Percentiles rank a stretch among this genome's conserved stretches.
Conservation (phyloP, 2,329 filamentous ascomycete genomes). For the Ascochyta lentis region DNA sequence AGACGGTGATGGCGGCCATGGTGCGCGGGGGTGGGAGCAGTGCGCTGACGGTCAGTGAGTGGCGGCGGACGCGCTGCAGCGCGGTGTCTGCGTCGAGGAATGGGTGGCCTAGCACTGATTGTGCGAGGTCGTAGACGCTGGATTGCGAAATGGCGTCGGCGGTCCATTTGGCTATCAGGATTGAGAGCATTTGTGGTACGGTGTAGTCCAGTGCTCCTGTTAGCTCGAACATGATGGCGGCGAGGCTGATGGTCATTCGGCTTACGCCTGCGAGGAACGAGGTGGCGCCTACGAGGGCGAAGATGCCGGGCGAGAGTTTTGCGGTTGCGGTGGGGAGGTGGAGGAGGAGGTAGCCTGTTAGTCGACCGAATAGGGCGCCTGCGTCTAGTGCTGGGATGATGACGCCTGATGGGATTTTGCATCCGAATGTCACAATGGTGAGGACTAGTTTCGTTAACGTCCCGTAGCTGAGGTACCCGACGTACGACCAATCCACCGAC, state of each 20-base stretch:
- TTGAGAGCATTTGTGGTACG: slow-evolving; percentile 65
- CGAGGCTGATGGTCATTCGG: slow-evolving; percentile 65
- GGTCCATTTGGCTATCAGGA: slow-evolving; percentile 65
- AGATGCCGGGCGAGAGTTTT: slow-evolving; percentile 60
- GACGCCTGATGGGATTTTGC: slow-evolving; percentile 66
- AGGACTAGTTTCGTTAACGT: slow-evolving; percentile 62
- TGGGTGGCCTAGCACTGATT: slow-evolving; percentile 64
- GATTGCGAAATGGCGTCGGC: slow-evolving; percentile 62
- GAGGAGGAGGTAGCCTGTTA: slow-evolving; percentile 56
- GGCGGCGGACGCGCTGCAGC: slow-evolving; percentile 51
- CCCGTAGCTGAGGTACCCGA: slow-evolving; percentile 61
- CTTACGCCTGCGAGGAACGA: slow-evolving; percentile 66
- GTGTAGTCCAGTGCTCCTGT: slow-evolving; percentile 66
- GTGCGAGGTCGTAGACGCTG: slow-evolving; percentile 66
- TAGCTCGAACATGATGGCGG: slow-evolving; percentile 67
- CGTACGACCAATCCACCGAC: slow-evolving; percentile 50
- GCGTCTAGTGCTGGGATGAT: slow-evolving; percentile 67
- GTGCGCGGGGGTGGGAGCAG: slow-evolving; percentile 61
- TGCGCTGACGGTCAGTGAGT: slow-evolving; percentile 51
- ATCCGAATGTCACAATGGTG: slow-evolving; percentile 65
- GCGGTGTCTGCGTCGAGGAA: slow-evolving; percentile 63
- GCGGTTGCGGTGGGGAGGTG: slow-evolving; percentile 28
- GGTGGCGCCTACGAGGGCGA: slow-evolving; percentile 66
- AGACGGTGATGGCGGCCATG: slow-evolving; percentile 63
- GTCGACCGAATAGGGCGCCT: slow-evolving; percentile 64